Conservation (phyloP, 306 rosid genomes). For the Inga laurina region DNA sequence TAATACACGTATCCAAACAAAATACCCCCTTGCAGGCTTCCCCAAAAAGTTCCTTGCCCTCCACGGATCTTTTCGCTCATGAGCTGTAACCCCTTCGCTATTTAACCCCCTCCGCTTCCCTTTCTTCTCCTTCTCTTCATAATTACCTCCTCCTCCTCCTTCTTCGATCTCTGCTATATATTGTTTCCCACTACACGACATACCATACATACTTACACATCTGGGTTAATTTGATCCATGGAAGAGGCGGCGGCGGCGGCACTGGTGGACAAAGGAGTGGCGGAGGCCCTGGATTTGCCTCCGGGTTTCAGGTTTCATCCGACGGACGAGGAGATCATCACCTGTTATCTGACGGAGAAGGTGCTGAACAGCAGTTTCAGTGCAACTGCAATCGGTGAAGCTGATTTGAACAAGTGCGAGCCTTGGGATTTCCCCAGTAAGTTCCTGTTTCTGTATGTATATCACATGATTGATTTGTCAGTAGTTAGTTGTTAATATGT, state of each 20-base stretch:
- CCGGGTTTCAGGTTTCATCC: conserved; percentile 95
- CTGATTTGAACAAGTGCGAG: conserved; percentile 81
- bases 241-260: conserved; percentile 31
- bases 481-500: neutral
- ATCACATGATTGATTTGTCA: neutral
- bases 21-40: conserved; percentile 37
- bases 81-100: conserved; percentile 50
- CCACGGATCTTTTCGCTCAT: conserved; percentile 49
- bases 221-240: conserved; percentile 14
- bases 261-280: conserved; percentile 44
- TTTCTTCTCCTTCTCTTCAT: conserved; percentile 19
- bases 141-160: neutral
- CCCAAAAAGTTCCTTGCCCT: conserved; percentile 55
- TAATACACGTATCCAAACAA: conserved; percentile 5
- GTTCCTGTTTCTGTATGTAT: neutral
- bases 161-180: neutral
- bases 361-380: conserved; percentile 53
- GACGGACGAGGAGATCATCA: conserved; percentile 80
- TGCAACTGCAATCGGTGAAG: conserved; percentile 81
- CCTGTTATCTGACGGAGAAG: conserved; percentile 61
- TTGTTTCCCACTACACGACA: neutral
- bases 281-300: conserved; percentile 62
- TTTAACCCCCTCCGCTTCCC: conserved; percentile 42
- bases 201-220: too few relatives aligned
- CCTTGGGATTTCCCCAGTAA: conserved; percentile 91